Evolutionary conservation across 306 rosid genomes (phyloP).

Genomic region (Mucuna pruriens): DNA sequence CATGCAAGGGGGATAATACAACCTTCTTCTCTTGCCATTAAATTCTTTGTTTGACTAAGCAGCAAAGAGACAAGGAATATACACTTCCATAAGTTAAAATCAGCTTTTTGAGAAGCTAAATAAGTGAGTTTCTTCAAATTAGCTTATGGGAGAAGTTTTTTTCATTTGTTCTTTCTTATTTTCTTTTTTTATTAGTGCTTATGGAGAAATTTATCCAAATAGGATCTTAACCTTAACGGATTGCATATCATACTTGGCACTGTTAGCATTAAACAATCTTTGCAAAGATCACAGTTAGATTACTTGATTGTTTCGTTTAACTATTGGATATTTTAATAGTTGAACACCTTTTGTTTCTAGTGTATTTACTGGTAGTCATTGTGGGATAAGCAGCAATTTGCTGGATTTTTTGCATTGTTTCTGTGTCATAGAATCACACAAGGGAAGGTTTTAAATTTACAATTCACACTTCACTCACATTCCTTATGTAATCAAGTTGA

Average conservation of each 20-base stretch:
- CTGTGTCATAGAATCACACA: background rate
- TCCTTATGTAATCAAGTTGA: background rate
- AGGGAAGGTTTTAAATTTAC: background rate
- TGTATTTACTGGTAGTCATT: background rate
- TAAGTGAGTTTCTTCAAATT: background rate
- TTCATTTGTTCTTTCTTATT: background rate
- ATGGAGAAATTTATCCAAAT: background rate
- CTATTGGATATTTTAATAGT: conserved; percentile 7
- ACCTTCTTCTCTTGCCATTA: background rate
- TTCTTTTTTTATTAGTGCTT: background rate
- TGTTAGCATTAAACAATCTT: background rate
- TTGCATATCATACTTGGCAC: background rate
- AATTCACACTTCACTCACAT: background rate
- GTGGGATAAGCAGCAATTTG: background rate
- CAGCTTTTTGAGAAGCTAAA: background rate
- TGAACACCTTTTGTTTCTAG: background rate
- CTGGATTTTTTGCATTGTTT: conserved; percentile 22
- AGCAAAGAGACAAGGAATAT: background rate
- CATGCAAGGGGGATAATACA: background rate
- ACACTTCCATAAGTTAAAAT: too few species aligned
- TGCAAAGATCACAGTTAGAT: conserved; percentile 14
- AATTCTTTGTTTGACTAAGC: background rate
- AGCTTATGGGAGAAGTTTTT: background rate
- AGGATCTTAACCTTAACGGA: background rate
- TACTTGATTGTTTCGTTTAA: conserved; percentile 4